Conservation (phyloP, 257 asterid species). For the Fraxinus excelsior region DNA sequence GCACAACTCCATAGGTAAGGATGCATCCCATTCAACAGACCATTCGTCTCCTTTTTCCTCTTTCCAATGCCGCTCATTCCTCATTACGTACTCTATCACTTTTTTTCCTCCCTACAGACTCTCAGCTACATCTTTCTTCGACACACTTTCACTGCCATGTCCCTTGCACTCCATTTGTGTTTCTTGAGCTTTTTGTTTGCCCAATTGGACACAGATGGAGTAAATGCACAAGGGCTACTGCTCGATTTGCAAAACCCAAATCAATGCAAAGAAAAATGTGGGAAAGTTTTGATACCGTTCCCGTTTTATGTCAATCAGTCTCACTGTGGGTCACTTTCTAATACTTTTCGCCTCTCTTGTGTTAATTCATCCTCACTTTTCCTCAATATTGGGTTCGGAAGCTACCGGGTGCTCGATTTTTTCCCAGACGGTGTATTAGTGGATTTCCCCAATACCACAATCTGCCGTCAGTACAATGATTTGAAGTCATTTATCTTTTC, state of each 20-base stretch:
- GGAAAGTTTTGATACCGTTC: slow-evolving; percentile 47
- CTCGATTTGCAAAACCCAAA: not conserved
- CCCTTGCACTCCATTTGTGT: slow-evolving; percentile 22
- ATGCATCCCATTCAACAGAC: slow-evolving; percentile 61
- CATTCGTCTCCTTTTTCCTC: slow-evolving; percentile 51
- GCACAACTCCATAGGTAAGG: slow-evolving; percentile 38
- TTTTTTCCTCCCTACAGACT: not conserved
- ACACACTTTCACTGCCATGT: slow-evolving; percentile 17
- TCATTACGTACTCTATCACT: not conserved
- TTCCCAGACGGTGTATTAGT: slow-evolving; percentile 55
- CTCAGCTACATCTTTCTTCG: not conserved
- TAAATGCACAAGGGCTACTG: slow-evolving; percentile 16
- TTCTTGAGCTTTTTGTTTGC: slow-evolving; percentile 15
- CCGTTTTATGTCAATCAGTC: slow-evolving; percentile 48
- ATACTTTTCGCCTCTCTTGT: slow-evolving; percentile 52
- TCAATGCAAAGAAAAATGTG: slow-evolving; percentile 40
- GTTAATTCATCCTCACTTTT: slow-evolving; percentile 49
- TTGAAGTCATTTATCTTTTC: slow-evolving; percentile 48
- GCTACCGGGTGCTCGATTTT: slow-evolving; percentile 52
- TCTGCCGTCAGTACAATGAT: slow-evolving; percentile 57
- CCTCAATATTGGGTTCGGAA: slow-evolving; percentile 40
- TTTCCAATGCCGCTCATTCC: slow-evolving; percentile 31
- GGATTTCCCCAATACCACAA: slow-evolving; percentile 54
- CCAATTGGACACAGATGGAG: slow-evolving; percentile 2
- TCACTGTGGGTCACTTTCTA: slow-evolving; percentile 26